These are phyloP conservation scores for Gymnopus androsaceus DNA, from an alignment of 1,284 basidiomycete species.

Conservation along the genomic window DNA sequence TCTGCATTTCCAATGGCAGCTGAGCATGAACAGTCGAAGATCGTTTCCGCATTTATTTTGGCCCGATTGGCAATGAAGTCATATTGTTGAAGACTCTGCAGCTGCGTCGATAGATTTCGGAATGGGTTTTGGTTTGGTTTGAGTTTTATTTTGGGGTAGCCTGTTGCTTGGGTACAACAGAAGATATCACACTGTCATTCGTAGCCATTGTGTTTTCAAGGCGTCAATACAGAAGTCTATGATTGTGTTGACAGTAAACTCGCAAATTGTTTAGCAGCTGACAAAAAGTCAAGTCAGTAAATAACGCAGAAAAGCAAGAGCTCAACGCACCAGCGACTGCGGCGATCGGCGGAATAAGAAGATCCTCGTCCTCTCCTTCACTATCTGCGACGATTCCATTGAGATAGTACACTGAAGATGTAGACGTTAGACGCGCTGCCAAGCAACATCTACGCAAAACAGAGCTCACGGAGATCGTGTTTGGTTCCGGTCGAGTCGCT, in stretches of 20 bases:
- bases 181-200: constrained; percentile 8
- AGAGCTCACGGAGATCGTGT: too few species aligned
- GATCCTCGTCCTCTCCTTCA: constrained; percentile 18
- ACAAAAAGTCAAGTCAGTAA: not conserved
- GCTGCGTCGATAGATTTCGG: constrained; percentile 3
- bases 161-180: not conserved
- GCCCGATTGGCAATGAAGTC: constrained; percentile 14
- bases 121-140: constrained; percentile 12
- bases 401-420: not conserved
- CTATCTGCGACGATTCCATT: constrained; percentile 18
- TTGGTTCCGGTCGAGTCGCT: too few species aligned
- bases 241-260: constrained; percentile 8
- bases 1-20: not conserved
- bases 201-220: too few species aligned
- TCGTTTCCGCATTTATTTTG: constrained; percentile 16
- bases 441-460: too few species aligned
- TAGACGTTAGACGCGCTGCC: too few species aligned
- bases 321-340: not conserved
- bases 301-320: not conserved
- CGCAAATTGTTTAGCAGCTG: constrained; percentile 8
- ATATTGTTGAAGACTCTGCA: not conserved
- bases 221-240: too few species aligned
- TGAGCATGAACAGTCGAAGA: not conserved
- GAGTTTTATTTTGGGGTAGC: not conserved
- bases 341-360: not conserved